A percentile compares a stretch with the other conserved stretches of the same genome.
Evolutionary conservation across 2,329 filamentous ascomycete species (phyloP).

Genomic region (Alternaria longipes): DNA sequence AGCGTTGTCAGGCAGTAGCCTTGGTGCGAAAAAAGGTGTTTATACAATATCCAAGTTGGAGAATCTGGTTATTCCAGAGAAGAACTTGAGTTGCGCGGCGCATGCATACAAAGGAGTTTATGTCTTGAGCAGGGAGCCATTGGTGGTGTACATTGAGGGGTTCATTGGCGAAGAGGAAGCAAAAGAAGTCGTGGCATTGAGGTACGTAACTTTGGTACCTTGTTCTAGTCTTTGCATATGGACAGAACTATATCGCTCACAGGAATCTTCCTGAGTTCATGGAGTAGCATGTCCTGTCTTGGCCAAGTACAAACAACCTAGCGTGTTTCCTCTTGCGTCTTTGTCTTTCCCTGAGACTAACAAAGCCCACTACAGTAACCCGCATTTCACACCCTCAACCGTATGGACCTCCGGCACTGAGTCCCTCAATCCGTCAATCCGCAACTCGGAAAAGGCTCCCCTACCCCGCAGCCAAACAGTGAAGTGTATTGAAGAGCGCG

Average conservation of each 20-base stretch:
- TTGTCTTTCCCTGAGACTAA: neutral
- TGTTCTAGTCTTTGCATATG: neutral
- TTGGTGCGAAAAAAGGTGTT: constrained; percentile 2
- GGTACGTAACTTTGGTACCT: constrained; percentile 50
- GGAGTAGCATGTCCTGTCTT: neutral
- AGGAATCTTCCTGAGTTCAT: neutral
- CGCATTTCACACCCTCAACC: constrained; percentile 64
- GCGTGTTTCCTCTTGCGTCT: neutral
- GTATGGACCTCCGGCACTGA: constrained; percentile 61
- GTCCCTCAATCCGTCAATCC: constrained; percentile 58
- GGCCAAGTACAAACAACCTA: neutral
- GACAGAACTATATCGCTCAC: neutral
- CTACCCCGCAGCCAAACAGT: constrained; percentile 56
- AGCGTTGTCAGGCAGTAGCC: neutral
- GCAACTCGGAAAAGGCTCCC: constrained; percentile 62
- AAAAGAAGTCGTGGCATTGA: constrained; percentile 61
- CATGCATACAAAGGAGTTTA: constrained; percentile 55
- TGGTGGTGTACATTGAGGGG: constrained; percentile 67
- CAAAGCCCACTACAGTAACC: constrained; percentile 44
- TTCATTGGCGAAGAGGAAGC: constrained; percentile 62
- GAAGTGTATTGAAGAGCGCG: constrained; percentile 67
- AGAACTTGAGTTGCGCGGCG: constrained; percentile 49
- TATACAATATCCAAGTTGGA: constrained; percentile 43
- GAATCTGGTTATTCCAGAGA: constrained; percentile 52
- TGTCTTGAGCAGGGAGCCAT: constrained; percentile 62